A percentile compares a stretch with the other conserved stretches of the same genome.
phyloP scores from a whole-genome alignment of 2,329 filamentous ascomycete genomes.

The Blastomyces silverae region DNA sequence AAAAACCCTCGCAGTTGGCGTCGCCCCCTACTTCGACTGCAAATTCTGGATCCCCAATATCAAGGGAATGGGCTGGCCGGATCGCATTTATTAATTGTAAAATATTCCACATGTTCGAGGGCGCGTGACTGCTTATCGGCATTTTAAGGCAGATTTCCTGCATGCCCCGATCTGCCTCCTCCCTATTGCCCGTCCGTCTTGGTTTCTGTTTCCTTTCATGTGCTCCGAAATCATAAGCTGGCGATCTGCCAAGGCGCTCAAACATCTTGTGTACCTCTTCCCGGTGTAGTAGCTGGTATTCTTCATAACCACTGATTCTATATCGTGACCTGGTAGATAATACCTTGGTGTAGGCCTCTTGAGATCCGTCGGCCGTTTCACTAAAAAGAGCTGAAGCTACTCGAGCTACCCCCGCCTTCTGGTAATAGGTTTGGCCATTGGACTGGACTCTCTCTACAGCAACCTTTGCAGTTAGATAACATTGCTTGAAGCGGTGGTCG shows the following conservation, averaged over 20 bases:
- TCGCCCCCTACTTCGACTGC: slow-evolving; percentile 7
- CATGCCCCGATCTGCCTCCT: neutral
- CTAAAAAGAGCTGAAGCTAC: slow-evolving; percentile 6
- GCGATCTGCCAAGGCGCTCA: neutral
- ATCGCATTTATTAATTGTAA: slow-evolving; percentile 9
- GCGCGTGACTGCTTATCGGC: slow-evolving; percentile 1
- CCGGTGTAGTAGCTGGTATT: neutral
- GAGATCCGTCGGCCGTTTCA: neutral
- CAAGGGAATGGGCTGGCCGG: neutral
- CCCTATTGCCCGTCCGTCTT: neutral
- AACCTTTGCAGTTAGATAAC: slow-evolving; percentile 2
- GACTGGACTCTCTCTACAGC: neutral
- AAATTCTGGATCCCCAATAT: slow-evolving; percentile 5
- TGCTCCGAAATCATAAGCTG: neutral
- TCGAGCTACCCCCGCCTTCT: neutral
- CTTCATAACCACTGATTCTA: slow-evolving; percentile 8
- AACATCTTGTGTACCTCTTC: slow-evolving; percentile 1
- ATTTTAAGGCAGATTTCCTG: neutral
- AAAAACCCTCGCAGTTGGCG: slow-evolving; percentile 5
- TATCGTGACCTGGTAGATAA: slow-evolving; percentile 7
- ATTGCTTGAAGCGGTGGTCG: neutral
- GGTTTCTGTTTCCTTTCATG: neutral
- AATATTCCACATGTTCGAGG: slow-evolving; percentile 9
- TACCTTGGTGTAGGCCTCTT: slow-evolving; percentile 1
- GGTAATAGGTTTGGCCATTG: slow-evolving; percentile 1